Conservation (phyloP, 352 stramenopile genomes). For the Pythium dissimile region DNA sequence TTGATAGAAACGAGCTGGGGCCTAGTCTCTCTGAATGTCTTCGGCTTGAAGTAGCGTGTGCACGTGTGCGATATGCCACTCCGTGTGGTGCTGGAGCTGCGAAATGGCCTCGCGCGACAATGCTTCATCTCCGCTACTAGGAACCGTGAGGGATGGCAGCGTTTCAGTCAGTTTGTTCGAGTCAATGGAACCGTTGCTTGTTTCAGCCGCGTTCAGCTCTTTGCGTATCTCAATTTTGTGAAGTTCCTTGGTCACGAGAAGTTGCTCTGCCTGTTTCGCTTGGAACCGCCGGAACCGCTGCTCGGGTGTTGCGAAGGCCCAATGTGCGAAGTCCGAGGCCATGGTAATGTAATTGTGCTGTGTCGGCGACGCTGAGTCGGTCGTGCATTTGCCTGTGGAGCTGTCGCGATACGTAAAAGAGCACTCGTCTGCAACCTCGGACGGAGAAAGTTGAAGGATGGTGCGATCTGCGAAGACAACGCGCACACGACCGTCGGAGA, state of each 20-base stretch:
- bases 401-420: slow-evolving; percentile 55
- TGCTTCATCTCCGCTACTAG: background rate
- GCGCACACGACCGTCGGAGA: slow-evolving; percentile 55
- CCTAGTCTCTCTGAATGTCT: slow-evolving; percentile 14
- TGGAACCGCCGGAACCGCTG: slow-evolving; percentile 43
- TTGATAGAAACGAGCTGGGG: slow-evolving; percentile 10
- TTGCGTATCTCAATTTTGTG: slow-evolving; percentile 21
- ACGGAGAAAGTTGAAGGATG: slow-evolving; percentile 50
- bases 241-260: slow-evolving; percentile 11
- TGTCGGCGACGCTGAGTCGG: slow-evolving; percentile 30
- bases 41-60: slow-evolving; percentile 20
- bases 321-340: slow-evolving; percentile 59
- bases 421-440: slow-evolving; percentile 27
- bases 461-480: slow-evolving; percentile 69
- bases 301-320: slow-evolving; percentile 53
- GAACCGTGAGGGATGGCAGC: background rate
- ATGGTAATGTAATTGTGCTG: slow-evolving; percentile 51
- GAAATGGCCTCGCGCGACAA: slow-evolving; percentile 20
- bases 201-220: slow-evolving; percentile 17
- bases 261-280: slow-evolving; percentile 11
- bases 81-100: slow-evolving; percentile 46
- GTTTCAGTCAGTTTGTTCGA: background rate
- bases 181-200: background rate
- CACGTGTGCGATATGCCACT: slow-evolving; percentile 50
- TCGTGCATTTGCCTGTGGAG: slow-evolving; percentile 29